These are phyloP conservation scores for Mucuna pruriens DNA, from an alignment of 306 rosid species.

Conservation along the genomic window DNA sequence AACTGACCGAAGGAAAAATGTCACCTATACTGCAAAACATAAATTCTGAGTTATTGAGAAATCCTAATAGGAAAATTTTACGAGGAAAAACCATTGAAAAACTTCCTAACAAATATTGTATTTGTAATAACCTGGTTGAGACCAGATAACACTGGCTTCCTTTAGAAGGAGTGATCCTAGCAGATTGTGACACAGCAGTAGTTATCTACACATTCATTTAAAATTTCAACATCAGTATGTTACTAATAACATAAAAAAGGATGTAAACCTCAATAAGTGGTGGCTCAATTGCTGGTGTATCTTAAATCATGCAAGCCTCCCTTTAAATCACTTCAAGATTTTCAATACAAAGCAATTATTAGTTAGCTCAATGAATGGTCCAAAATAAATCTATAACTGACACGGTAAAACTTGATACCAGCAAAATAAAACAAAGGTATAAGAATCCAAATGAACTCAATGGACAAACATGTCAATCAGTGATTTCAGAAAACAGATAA, in stretches of 20 bases:
- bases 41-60: slow-evolving; percentile 39
- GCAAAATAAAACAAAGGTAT: slow-evolving; percentile 13
- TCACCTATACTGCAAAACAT: slow-evolving; percentile 63
- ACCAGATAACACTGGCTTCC: slow-evolving; percentile 89
- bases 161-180: slow-evolving; percentile 61
- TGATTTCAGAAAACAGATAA: background rate
- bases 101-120: slow-evolving; percentile 20
- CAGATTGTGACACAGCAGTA: slow-evolving; percentile 69
- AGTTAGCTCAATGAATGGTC: background rate
- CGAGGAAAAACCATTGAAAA: slow-evolving; percentile 11
- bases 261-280: slow-evolving; percentile 4
- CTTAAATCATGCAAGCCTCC: slow-evolving; percentile 1
- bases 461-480: background rate
- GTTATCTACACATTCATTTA: slow-evolving; percentile 60
- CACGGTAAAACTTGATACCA: background rate
- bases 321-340: slow-evolving; percentile 30
- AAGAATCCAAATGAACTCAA: slow-evolving; percentile 34
- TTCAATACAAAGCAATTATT: background rate
- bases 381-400: slow-evolving; percentile 1
- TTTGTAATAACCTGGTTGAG: slow-evolving; percentile 65
- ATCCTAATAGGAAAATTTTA: slow-evolving; percentile 7
- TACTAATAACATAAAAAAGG: background rate
- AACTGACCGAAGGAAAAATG: slow-evolving; percentile 80
- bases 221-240: slow-evolving; percentile 38
- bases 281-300: slow-evolving; percentile 23